These are phyloP conservation scores for Aureobasidium sp. DNA, from an alignment of 2,329 filamentous ascomycete species.

Conservation along the genomic window DNA sequence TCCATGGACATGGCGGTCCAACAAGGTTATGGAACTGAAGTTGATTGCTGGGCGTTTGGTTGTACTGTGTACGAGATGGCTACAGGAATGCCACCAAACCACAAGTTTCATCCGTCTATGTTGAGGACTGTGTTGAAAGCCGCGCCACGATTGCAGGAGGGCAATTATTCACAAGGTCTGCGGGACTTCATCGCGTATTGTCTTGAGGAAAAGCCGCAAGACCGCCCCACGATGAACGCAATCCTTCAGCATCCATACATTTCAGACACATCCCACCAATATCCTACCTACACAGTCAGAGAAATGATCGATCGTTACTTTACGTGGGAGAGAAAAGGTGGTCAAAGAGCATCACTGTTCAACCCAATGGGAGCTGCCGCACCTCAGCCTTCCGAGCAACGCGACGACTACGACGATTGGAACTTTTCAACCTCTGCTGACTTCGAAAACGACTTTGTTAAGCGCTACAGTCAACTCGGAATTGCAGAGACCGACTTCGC, in stretches of 20 bases:
- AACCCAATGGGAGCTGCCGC: constrained; percentile 50
- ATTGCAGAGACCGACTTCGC: constrained; percentile 18
- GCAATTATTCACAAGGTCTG: constrained; percentile 59
- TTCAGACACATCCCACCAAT: constrained; percentile 49
- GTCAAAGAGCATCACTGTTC: constrained; percentile 57
- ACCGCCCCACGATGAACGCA: constrained; percentile 60
- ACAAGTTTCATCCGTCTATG: constrained; percentile 43
- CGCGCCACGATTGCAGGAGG: constrained; percentile 61
- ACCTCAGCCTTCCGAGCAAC: constrained; percentile 38
- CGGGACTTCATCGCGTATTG: constrained; percentile 66
- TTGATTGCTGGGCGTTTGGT: constrained; percentile 79
- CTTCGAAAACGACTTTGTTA: constrained; percentile 41
- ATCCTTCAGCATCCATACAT: constrained; percentile 65
- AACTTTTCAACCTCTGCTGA: constrained; percentile 57
- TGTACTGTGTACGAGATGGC: constrained; percentile 75
- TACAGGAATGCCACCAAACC: constrained; percentile 65
- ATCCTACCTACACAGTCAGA: constrained; percentile 56
- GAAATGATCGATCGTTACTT: constrained; percentile 64
- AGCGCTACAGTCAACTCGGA: constrained; percentile 25
- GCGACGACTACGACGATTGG: constrained; percentile 46
- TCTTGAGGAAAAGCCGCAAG: constrained; percentile 57
- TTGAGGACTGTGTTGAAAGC: constrained; percentile 52
- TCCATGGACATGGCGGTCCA: constrained; percentile 13
- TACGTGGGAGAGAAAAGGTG: constrained; percentile 66
- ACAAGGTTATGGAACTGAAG: constrained; percentile 38